A percentile compares a stretch with the other conserved stretches of the same genome.
Evolutionary conservation across 441 rosid genomes (phyloP).

Genomic region (Euphorbia schlechtendalii): DNA sequence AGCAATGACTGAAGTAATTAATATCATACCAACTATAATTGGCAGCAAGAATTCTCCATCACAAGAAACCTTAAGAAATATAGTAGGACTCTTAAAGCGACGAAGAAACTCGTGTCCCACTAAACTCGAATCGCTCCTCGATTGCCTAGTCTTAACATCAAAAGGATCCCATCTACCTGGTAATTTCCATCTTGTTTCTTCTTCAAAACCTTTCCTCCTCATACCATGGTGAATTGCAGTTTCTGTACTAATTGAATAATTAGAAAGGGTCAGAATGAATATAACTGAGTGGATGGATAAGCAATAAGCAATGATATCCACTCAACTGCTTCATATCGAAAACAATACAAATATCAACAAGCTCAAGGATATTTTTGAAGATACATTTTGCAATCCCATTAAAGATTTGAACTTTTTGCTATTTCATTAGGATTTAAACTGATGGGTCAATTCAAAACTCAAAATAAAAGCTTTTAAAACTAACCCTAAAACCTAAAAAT

Average conservation of each 20-base stretch:
- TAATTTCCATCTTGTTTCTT: slow-evolving; percentile 26
- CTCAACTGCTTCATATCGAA: background rate
- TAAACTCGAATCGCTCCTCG: slow-evolving; percentile 35
- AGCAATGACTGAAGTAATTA: background rate
- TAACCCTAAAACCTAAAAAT: background rate
- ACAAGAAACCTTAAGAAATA: slow-evolving; percentile 84
- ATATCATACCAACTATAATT: slow-evolving; percentile 53
- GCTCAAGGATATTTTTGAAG: background rate
- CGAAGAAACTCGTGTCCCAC: slow-evolving; percentile 51
- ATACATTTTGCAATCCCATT: background rate
- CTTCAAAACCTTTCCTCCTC: slow-evolving; percentile 40
- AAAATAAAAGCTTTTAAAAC: background rate
- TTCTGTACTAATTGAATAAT: slow-evolving; percentile 27
- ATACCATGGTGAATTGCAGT: slow-evolving; percentile 40
- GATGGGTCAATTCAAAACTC: background rate
- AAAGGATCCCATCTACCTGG: slow-evolving; percentile 18
- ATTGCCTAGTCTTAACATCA: slow-evolving; percentile 6
- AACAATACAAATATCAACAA: background rate
- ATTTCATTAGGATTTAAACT: background rate
- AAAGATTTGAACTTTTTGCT: background rate
- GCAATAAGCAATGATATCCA: background rate
- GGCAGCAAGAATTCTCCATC: slow-evolving; percentile 80
- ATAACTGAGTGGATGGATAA: background rate
- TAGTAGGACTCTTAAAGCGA: slow-evolving; percentile 68
- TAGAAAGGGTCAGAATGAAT: background rate